phyloP scores from a whole-genome alignment of 2,329 filamentous ascomycete genomes.

The Diaporthe ampelina region DNA sequence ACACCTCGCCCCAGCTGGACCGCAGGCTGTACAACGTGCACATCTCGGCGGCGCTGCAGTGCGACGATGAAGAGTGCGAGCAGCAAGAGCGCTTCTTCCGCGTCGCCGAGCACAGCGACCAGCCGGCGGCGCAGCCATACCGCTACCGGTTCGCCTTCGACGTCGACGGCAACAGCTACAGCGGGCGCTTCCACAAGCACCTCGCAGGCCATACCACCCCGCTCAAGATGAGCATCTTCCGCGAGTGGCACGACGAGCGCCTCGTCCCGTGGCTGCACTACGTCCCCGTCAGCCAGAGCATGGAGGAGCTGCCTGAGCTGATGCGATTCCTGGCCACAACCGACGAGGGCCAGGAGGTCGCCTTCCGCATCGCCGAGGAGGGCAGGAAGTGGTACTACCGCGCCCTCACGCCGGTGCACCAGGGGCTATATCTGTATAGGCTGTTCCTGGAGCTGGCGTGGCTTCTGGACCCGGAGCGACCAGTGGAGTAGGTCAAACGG shows the following conservation, averaged over 20 bases:
- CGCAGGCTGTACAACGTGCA: conserved; percentile 40
- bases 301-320: conserved; percentile 67
- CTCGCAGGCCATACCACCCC: conserved; percentile 61
- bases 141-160: conserved; percentile 62
- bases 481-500: conserved; percentile 3
- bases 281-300: conserved; percentile 63
- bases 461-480: conserved; percentile 52
- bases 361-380: conserved; percentile 64
- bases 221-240: conserved; percentile 66
- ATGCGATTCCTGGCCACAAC: conserved; percentile 61
- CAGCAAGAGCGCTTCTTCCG: conserved; percentile 43
- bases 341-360: conserved; percentile 61
- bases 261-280: conserved; percentile 71
- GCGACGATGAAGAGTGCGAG: conserved; percentile 37
- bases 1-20: conserved; percentile 12
- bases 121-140: conserved; percentile 47
- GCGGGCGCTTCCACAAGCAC: conserved; percentile 65
- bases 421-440: conserved; percentile 72
- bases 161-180: conserved; percentile 69
- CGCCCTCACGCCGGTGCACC: conserved; percentile 70
- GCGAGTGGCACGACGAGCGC: conserved; percentile 71
- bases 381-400: conserved; percentile 68
- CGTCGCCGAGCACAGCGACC: not conserved
- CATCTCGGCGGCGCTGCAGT: conserved; percentile 23
- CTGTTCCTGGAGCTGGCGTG: conserved; percentile 70